phyloP scores from a whole-genome alignment of 208 protist species.

The Trypanosoma cruzi region DNA sequence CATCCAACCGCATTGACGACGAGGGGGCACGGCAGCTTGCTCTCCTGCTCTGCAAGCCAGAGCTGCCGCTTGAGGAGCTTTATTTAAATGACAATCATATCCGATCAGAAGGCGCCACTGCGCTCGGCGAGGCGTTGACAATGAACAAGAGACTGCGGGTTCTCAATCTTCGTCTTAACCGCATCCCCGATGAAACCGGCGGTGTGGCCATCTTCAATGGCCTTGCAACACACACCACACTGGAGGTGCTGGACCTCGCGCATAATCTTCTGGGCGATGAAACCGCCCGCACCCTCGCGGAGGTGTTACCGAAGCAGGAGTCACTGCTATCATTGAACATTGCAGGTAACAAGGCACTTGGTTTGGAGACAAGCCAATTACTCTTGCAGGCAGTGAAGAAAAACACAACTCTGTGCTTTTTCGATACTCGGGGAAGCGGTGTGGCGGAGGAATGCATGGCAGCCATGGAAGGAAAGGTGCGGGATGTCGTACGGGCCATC shows the following conservation, averaged over 20 bases:
- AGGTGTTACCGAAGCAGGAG: conserved; percentile 47
- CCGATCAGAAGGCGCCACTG: conserved; percentile 45
- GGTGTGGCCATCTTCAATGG: conserved; percentile 52
- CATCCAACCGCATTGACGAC: conserved; percentile 82
- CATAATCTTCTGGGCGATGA: conserved; percentile 71
- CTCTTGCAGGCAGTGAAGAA: conserved; percentile 46
- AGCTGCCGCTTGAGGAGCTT: conserved; percentile 75
- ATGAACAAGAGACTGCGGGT: conserved; percentile 81
- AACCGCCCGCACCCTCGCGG: conserved; percentile 47
- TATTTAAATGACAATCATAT: conserved; percentile 84
- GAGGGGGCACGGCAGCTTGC: conserved; percentile 55
- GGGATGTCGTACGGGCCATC: conserved; percentile 42
- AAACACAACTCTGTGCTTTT: conserved; percentile 54
- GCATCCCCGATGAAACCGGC: conserved; percentile 69
- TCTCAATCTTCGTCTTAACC: conserved; percentile 80
- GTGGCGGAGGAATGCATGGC: conserved; percentile 42
- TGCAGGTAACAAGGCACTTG: conserved; percentile 61
- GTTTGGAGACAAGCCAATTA: conserved; percentile 31
- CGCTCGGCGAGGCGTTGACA: conserved; percentile 66
- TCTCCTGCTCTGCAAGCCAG: conserved; percentile 60
- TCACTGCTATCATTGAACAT: conserved; percentile 66
- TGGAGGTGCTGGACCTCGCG: conserved; percentile 67
- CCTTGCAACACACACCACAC: conserved; percentile 46
- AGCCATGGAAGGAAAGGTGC: conserved; percentile 40
- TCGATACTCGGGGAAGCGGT: conserved; percentile 72